These are phyloP conservation scores for Cladosporium sp. DNA, from an alignment of 2,329 filamentous ascomycete genomes.

Conservation along the genomic window DNA sequence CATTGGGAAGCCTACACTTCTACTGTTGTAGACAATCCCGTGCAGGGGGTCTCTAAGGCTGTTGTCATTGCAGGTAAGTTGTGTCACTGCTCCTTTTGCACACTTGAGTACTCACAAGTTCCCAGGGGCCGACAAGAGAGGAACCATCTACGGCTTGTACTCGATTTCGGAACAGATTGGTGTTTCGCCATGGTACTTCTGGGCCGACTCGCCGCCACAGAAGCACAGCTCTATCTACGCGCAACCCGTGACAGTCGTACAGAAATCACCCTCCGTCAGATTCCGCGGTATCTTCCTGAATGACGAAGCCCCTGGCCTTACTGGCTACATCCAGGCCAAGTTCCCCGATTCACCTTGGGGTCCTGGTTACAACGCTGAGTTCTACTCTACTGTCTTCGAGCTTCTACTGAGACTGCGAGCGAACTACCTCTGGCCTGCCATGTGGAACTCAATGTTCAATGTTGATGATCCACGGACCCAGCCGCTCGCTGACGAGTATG, in stretches of 20 bases:
- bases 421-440: constrained; percentile 75
- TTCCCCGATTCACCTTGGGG: constrained; percentile 43
- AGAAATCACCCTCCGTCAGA: constrained; percentile 63
- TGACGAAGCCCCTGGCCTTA: constrained; percentile 68
- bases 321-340: constrained; percentile 65
- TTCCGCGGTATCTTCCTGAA: constrained; percentile 73
- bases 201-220: constrained; percentile 62
- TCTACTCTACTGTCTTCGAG: constrained; percentile 71
- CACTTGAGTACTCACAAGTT: neutral
- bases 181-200: constrained; percentile 71
- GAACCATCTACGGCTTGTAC: constrained; percentile 71
- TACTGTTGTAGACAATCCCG: constrained; percentile 59
- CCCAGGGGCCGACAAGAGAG: constrained; percentile 62
- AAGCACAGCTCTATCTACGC: constrained; percentile 59
- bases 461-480: constrained; percentile 70
- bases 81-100: constrained; percentile 5
- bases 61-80: constrained; percentile 63
- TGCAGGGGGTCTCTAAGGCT: constrained; percentile 59
- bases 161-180: constrained; percentile 73
- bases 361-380: constrained; percentile 48
- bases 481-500: constrained; percentile 71
- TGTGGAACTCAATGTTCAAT: constrained; percentile 72
- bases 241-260: constrained; percentile 55
- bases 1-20: constrained; percentile 72
- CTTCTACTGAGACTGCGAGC: constrained; percentile 68